Base-by-base conservation (phyloP, 75 land plant species). In the Isoetes taiwanensis region DNA sequence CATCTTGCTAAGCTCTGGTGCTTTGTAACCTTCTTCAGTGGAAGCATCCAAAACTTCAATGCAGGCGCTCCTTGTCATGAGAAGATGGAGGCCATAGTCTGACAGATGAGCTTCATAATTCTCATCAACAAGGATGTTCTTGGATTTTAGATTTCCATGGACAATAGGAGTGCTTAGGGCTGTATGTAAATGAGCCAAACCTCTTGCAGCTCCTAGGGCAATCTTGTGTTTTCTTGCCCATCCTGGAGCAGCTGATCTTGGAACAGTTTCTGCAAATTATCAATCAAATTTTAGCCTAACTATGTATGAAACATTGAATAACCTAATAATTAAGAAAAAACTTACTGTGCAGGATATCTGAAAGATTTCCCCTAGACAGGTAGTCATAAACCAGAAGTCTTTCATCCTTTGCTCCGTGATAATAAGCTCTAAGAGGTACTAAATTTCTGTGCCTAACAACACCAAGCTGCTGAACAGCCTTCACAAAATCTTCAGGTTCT, bases 91-190 rank as follows among this genome's bases (percentile, higher is more conserved):
- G 39, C 71, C 72, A 56, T 68, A 68, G 39, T 41, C 46, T 5
- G 72, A 63, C 39, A 68, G 62, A 25, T 67, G 72, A 30, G 71
- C 56, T 17, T 53, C 71, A 56, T 33, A 67, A 37, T 55, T 23
- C 28, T 66, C 71, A 29, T 68, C 71, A 35, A 68, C 72, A 34
- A 68, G 16, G 6, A 68, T 67, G 55, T 68, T 68, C 46, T 68
- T 67, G 32, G 71, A 66, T 34, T 68, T 68, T 33, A 68, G 71
- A 52, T 68, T 68, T 28, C 72, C 71, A 39, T 68, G 71, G 30
- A 67, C 27, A 28, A 68, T 23, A 1, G 70, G 70, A 0, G 33
- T 23, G 3, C 27, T 27, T 10, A 54, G 59, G 26, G 41, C 71
- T 0, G 60, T 52, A 60, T 68, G 71, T 39, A 68, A 58, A 30